These are phyloP conservation scores for Neurospora sp. DNA, from an alignment of 495 filamentous ascomycete species.

Conservation along the genomic window DNA sequence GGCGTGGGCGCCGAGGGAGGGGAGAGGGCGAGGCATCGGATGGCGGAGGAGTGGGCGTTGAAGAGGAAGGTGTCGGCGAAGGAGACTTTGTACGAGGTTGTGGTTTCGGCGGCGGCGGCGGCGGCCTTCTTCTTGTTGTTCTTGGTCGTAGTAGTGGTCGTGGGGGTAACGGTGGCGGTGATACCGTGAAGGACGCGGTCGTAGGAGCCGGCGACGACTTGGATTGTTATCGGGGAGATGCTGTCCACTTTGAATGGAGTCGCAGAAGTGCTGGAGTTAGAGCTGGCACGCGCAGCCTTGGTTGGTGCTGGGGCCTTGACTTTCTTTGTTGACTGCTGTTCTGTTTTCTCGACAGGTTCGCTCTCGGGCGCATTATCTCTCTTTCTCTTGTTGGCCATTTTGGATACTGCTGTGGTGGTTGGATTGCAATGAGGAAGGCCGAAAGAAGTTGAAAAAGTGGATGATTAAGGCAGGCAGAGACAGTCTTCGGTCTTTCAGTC, in stretches of 20 bases:
- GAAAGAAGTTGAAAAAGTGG: background rate
- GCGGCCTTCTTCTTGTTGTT: constrained; percentile 6
- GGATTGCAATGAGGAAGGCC: background rate
- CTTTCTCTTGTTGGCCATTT: constrained; percentile 67
- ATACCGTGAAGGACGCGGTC: constrained; percentile 89
- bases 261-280: constrained; percentile 1
- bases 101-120: background rate
- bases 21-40: constrained; percentile 82
- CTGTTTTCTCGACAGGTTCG: constrained; percentile 8
- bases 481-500: background rate
- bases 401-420: constrained; percentile 6
- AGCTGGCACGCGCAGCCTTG: background rate
- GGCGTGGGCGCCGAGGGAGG: constrained; percentile 55
- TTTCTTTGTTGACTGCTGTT: constrained; percentile 25
- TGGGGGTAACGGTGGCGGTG: constrained; percentile 53
- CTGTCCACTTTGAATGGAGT: constrained; percentile 18
- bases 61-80: constrained; percentile 96
- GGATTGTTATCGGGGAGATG: constrained; percentile 47
- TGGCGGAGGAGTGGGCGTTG: constrained; percentile 80
- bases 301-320: constrained; percentile 18
- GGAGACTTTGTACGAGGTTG: constrained; percentile 33
- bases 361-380: constrained; percentile 34
- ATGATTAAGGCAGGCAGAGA: background rate
- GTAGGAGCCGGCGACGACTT: constrained; percentile 90
- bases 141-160: constrained; percentile 5